Evolutionary conservation across 176 grass and related monocot genomes (phyloP).

Genomic region (Zoysia japonica): DNA sequence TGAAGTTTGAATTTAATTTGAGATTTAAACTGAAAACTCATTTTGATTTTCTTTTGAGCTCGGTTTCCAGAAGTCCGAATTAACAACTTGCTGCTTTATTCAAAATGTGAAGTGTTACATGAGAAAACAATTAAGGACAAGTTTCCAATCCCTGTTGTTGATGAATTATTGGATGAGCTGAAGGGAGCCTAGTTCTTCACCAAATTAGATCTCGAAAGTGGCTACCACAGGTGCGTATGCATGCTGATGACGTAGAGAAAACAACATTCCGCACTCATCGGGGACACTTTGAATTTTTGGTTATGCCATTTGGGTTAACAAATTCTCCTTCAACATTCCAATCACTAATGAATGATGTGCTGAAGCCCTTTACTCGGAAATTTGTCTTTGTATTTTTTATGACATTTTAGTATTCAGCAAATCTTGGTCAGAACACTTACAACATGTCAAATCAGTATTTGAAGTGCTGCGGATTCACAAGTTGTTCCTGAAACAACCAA

Average conservation of each 20-base stretch:
- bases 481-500: background rate
- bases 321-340: background rate
- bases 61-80: too few species aligned
- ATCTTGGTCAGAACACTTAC: background rate
- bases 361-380: background rate
- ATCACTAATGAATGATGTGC: background rate
- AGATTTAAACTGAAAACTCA: too few species aligned
- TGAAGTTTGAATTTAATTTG: too few species aligned
- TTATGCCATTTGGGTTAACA: background rate
- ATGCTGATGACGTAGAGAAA: background rate
- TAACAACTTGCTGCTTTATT: too few species aligned
- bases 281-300: background rate
- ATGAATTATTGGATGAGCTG: background rate
- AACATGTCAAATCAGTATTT: background rate
- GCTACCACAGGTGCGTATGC: background rate
- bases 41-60: too few species aligned
- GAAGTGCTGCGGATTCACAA: accelerated
- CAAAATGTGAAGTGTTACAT: too few species aligned
- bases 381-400: background rate
- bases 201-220: background rate
- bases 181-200: background rate
- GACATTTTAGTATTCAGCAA: background rate
- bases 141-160: background rate
- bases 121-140: background rate
- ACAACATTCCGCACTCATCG: background rate